A percentile compares a stretch with the other conserved stretches of the same genome.
Conservation (phyloP, 805 yeast genomes). For the Pichia rugopelliculosa region DNA sequence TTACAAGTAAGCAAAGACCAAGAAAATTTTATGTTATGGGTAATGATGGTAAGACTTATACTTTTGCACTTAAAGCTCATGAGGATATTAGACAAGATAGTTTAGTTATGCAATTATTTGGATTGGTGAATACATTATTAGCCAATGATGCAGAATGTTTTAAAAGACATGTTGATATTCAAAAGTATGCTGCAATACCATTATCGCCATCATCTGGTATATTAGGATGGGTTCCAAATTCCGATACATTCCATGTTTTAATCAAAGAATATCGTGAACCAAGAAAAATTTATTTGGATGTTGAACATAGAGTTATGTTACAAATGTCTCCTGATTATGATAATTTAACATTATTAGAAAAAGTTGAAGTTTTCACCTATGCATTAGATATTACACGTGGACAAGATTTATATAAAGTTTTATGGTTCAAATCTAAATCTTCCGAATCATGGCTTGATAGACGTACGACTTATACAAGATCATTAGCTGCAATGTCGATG, state of each 20-base stretch:
- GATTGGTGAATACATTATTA: conserved; percentile 84
- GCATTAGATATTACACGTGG: conserved; percentile 94
- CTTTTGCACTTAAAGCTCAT: conserved; percentile 82
- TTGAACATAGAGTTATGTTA: conserved; percentile 91
- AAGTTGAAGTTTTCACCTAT: conserved; percentile 93
- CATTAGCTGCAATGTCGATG: conserved; percentile 98
- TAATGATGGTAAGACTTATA: conserved; percentile 87
- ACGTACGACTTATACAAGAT: conserved; percentile 91
- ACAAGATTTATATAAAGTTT: conserved; percentile 88
- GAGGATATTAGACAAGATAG: conserved; percentile 98
- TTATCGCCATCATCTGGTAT: conserved; percentile 95
- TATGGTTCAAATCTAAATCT: conserved; percentile 93
- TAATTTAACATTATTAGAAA: conserved; percentile 76
- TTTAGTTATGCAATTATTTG: conserved; percentile 95
- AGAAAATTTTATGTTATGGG: conserved; percentile 75
- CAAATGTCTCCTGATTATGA: conserved; percentile 99
- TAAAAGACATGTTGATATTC: conserved; percentile 90
- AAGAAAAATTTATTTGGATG: conserved; percentile 78
- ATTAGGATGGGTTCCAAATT: conserved; percentile 94
- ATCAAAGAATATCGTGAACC: conserved; percentile 91
- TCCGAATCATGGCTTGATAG: conserved; percentile 98
- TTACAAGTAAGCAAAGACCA: conserved; percentile 94
- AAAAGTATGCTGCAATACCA: conserved; percentile 89
- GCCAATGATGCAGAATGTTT: conserved; percentile 91
- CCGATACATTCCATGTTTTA: conserved; percentile 92